Base-by-base conservation (phyloP, 805 yeast species). In the Kodamaea laetipori region DNA sequence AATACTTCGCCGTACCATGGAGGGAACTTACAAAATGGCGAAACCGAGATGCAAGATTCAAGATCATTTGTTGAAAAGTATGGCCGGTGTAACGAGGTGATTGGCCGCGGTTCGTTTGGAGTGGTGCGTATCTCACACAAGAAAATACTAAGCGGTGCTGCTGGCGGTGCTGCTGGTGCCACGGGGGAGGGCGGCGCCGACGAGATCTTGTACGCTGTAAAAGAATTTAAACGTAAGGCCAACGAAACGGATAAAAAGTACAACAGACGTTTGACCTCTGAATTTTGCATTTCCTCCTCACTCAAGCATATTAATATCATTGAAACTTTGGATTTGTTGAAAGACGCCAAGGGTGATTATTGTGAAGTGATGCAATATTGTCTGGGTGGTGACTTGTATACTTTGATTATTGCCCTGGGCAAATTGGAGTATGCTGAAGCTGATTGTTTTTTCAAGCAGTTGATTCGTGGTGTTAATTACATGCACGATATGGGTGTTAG, bases 31-130 rank as follows among this genome's bases (percentile, higher is more conserved):
- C 21, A 21, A 9, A 40, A 40, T 19, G 43, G 43, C n/a, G 45
- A 36, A 13, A 25, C 27, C 9, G 40, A 41, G 12, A 32, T 43
- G 41, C 39, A 40, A 44, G 79, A 73, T 55, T 57, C 69, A 26
- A 57, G 80, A 37, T 80, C 90, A 7, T 85, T 92, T 61, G 84
- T 81, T 6, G 90, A 90, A 54, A 86, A 90, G 60, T 92, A 92
- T 62, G 99, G 99, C 33, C 77, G 86, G 41, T 92, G 98, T 62
- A 96, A 89, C 64, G 98, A 92, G 61, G 87, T 90, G 37, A 79
- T 94, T 50, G 99, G 99, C 18, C 78, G 86, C 40, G 98, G 98
- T 15, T 82, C 97, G 0, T 92, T 86, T 69, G 99, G 99, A 13
- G 88, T 89, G 36, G 98, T 92, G 15, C 74, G 97, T 48, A 80